Evolutionary conservation across 192 early-diverging fungal genomes (phyloP).

Genomic region (Podochytrium sp.): DNA sequence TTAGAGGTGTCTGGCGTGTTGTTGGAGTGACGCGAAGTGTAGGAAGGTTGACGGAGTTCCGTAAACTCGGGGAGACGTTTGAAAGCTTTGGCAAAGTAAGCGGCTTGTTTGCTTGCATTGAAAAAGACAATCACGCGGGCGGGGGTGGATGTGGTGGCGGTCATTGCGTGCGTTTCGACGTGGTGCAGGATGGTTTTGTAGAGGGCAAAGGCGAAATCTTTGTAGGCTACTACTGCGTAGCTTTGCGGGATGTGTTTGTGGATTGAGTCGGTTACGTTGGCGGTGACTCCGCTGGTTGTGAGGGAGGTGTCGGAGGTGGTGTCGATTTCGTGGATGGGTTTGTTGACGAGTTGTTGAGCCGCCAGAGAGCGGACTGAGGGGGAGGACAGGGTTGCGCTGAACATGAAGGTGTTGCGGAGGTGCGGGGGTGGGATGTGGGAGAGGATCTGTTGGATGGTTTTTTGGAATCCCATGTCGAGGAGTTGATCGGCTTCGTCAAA

Average conservation of each 20-base stretch:
- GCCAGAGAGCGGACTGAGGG: conserved; percentile 1
- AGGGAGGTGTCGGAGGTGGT: background rate
- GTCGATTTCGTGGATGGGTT: conserved; percentile 21
- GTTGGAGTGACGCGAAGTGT: background rate
- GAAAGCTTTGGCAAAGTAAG: conserved; percentile 68
- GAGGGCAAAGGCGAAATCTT: conserved; percentile 64
- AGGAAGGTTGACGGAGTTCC: conserved; percentile 40
- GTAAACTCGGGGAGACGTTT: conserved; percentile 35
- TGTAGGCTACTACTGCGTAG: conserved; percentile 65
- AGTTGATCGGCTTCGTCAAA: conserved; percentile 96
- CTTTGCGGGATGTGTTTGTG: conserved; percentile 82
- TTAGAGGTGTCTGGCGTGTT: background rate
- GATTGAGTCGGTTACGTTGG: background rate
- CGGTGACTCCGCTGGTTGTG: background rate
- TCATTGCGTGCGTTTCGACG: background rate
- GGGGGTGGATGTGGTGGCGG: background rate
- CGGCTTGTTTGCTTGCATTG: conserved; percentile 75
- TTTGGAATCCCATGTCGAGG: conserved; percentile 62
- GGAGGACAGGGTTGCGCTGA: conserved; percentile 88
- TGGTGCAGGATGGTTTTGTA: conserved; percentile 61
- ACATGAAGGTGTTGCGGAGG: conserved; percentile 86
- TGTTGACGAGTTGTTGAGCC: conserved; percentile 18
- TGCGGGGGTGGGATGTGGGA: conserved; percentile 65
- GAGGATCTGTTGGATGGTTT: conserved; percentile 18
- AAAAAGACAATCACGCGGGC: conserved; percentile 85